Evolutionary conservation across 306 rosid species (phyloP).

Genomic region (Prunus campanulata): DNA sequence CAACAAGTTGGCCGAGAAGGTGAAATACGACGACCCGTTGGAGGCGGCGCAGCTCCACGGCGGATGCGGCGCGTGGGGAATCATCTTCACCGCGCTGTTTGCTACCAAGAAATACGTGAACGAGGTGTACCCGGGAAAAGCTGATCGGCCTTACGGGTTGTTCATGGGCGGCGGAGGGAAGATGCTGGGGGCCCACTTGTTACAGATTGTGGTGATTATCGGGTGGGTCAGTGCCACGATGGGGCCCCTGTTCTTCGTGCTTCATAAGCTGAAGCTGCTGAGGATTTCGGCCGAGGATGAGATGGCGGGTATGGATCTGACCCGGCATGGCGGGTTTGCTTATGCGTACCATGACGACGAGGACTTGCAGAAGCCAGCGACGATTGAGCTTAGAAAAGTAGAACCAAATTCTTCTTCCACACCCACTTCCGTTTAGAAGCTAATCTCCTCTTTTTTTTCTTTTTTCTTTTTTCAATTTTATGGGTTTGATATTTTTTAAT

Average conservation of each 20-base stretch:
- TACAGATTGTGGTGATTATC: slow-evolving; percentile 64
- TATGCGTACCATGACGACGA: slow-evolving; percentile 58
- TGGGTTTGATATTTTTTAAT: neutral
- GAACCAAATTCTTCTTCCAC: slow-evolving; percentile 33
- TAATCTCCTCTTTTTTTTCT: neutral
- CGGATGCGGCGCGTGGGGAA: slow-evolving; percentile 97
- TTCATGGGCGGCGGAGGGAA: slow-evolving; percentile 82
- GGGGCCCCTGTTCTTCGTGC: slow-evolving; percentile 69
- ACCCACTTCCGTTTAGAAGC: slow-evolving; percentile 20
- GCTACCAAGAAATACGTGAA: slow-evolving; percentile 64
- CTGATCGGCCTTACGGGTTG: slow-evolving; percentile 50
- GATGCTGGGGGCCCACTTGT: slow-evolving; percentile 62
- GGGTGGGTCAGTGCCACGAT: slow-evolving; percentile 93
- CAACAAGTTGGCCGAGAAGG: slow-evolving; percentile 63
- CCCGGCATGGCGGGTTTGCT: slow-evolving; percentile 95
- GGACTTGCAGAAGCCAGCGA: slow-evolving; percentile 5
- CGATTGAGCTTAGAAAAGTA: slow-evolving; percentile 44
- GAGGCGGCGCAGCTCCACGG: slow-evolving; percentile 96
- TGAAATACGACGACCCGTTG: slow-evolving; percentile 61
- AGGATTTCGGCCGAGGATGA: slow-evolving; percentile 76
- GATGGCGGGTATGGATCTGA: slow-evolving; percentile 90
- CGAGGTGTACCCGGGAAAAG: slow-evolving; percentile 43
- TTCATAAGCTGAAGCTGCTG: slow-evolving; percentile 58
- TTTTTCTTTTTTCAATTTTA: neutral
- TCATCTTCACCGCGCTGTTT: slow-evolving; percentile 76